These are phyloP conservation scores for Tuber indicum DNA, from an alignment of 495 filamentous ascomycete genomes.

Conservation along the genomic window DNA sequence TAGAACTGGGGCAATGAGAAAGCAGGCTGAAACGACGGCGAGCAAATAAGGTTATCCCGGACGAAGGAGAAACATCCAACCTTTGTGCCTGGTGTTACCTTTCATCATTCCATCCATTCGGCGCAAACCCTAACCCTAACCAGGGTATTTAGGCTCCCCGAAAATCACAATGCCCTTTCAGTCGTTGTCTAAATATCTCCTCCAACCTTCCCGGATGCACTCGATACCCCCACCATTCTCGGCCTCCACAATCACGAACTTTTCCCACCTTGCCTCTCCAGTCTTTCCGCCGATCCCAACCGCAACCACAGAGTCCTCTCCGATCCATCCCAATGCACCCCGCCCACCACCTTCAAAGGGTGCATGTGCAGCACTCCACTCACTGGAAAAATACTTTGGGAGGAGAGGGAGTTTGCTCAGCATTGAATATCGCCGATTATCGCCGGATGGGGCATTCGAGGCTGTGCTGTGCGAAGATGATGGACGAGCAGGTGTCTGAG, in stretches of 20 bases:
- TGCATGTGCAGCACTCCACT: constrained; percentile 41
- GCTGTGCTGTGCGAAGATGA: constrained; percentile 32
- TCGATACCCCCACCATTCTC: constrained; percentile 45
- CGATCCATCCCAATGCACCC: constrained; percentile 37
- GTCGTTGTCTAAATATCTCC: constrained; percentile 41
- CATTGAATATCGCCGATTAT: constrained; percentile 39
- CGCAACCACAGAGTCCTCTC: constrained; percentile 37
- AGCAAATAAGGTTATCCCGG: background rate
- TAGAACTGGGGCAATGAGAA: background rate
- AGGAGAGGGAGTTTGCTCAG: constrained; percentile 37
- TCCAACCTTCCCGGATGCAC: constrained; percentile 40
- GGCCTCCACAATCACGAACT: constrained; percentile 40
- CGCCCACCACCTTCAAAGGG: constrained; percentile 40
- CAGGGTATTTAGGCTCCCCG: background rate
- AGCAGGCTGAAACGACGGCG: background rate
- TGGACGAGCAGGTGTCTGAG: constrained; percentile 42
- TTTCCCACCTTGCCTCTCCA: constrained; percentile 40
- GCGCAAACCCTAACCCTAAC: background rate
- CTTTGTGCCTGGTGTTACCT: background rate
- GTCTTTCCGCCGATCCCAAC: constrained; percentile 34
- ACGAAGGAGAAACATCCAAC: background rate
- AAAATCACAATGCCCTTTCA: constrained; percentile 8
- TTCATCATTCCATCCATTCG: background rate
- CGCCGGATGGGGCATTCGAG: constrained; percentile 19
- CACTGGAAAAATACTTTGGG: constrained; percentile 42